Percentiles rank a stretch among this genome's conserved stretches.
phyloP scores from a whole-genome alignment of 208 protist genomes.

The Leptomonas seymouri region DNA sequence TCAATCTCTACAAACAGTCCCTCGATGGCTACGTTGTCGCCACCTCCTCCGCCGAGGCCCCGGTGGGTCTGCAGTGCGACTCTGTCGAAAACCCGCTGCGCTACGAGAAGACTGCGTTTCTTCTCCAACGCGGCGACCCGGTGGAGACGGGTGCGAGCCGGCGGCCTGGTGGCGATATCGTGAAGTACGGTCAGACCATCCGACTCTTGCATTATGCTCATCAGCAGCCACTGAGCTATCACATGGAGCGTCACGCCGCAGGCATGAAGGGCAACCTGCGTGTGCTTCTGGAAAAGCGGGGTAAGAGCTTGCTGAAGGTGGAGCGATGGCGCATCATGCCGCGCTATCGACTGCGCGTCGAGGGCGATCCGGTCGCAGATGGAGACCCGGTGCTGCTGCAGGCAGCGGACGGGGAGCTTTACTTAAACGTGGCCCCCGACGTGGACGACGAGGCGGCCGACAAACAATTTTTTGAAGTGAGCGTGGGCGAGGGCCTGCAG shows the following conservation, averaged over 20 bases:
- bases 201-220: slow-evolving; percentile 49
- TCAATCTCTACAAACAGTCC: slow-evolving; percentile 46
- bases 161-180: slow-evolving; percentile 27
- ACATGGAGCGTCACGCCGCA: slow-evolving; percentile 47
- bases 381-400: slow-evolving; percentile 61
- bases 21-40: slow-evolving; percentile 48
- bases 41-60: slow-evolving; percentile 45
- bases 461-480: slow-evolving; percentile 42
- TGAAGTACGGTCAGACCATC: slow-evolving; percentile 68
- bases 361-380: slow-evolving; percentile 59
- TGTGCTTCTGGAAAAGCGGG: slow-evolving; percentile 43
- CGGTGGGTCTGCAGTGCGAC: slow-evolving; percentile 44
- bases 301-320: slow-evolving; percentile 8
- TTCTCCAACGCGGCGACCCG: slow-evolving; percentile 42
- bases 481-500: slow-evolving; percentile 37
- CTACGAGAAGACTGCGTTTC: slow-evolving; percentile 57
- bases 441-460: slow-evolving; percentile 34
- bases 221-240: slow-evolving; percentile 46
- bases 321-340: slow-evolving; percentile 73
- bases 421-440: slow-evolving; percentile 38
- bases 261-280: slow-evolving; percentile 55
- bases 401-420: slow-evolving; percentile 35
- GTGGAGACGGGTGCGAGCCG: slow-evolving; percentile 19
- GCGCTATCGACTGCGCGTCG: slow-evolving; percentile 60
- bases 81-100: slow-evolving; percentile 28